Conservation (phyloP, 2,329 filamentous ascomycete genomes). For the Trichoderma gracile region DNA sequence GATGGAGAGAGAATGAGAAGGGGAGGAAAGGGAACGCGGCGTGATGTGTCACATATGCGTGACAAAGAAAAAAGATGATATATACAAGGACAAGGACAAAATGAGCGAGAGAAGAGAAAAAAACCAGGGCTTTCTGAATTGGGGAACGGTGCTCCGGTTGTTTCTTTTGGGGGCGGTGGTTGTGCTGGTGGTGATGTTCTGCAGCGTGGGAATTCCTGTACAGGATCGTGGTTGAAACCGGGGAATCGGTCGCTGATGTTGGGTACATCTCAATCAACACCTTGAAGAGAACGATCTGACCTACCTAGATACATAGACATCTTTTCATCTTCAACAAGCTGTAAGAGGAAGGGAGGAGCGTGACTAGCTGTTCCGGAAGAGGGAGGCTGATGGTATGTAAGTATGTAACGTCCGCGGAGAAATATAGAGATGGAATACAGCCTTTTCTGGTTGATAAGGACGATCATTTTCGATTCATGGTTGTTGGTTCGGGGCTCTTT, state of each 20-base stretch:
- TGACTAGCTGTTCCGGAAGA: not conserved
- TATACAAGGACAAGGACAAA: constrained; percentile 8
- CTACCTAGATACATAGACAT: not conserved
- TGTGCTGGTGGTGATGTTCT: not conserved
- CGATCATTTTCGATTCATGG: not conserved
- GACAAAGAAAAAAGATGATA: not conserved
- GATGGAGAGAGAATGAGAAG: not conserved
- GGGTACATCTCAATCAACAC: no score
- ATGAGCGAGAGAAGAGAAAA: not conserved
- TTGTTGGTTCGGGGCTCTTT: not conserved
- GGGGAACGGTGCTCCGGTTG: constrained; percentile 4
- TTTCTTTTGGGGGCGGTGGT: not conserved
- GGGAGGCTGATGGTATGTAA: not conserved
- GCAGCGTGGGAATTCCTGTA: not conserved
- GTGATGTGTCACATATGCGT: constrained; percentile 29
- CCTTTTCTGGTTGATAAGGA: no score
- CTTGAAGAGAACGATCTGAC: no score
- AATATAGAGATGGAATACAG: no score
- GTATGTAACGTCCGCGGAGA: not conserved
- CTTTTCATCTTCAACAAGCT: not conserved
- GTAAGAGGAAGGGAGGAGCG: not conserved
- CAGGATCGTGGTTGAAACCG: no score
- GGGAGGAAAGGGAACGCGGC: not conserved
- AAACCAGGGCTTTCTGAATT: constrained; percentile 8
- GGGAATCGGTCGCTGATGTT: not conserved